A percentile compares a stretch with the other conserved stretches of the same genome.
phyloP scores from a whole-genome alignment of 2,329 filamentous ascomycete species.

The Chaetomium strumarium region DNA sequence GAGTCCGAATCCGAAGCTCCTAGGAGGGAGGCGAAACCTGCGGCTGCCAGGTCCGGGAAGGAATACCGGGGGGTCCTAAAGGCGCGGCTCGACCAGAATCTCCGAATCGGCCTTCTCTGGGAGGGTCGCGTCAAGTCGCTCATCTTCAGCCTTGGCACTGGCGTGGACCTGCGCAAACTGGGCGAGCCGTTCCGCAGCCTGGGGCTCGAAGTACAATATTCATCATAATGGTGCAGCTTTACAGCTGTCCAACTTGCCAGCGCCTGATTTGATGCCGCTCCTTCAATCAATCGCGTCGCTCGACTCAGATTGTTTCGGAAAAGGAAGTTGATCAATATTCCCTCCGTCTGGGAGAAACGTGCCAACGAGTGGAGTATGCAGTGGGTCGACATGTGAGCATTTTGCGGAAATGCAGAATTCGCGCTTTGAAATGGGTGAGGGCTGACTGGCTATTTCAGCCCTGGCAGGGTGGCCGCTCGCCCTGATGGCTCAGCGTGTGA shows the following conservation, averaged over 20 bases:
- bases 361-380: not conserved
- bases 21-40: slow-evolving; percentile 1
- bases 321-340: too few species aligned
- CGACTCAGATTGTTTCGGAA: not conserved
- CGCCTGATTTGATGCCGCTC: not conserved
- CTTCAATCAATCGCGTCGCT: not conserved
- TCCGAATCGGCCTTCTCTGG: slow-evolving; percentile 82
- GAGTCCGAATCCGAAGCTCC: slow-evolving; percentile 14
- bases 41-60: slow-evolving; percentile 34
- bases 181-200: slow-evolving; percentile 73
- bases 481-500: not conserved
- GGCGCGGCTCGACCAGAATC: slow-evolving; percentile 80
- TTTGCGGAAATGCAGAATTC: not conserved
- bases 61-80: slow-evolving; percentile 84
- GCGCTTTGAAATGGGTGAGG: not conserved
- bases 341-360: not conserved
- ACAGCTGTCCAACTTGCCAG: not conserved
- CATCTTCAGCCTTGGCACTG: slow-evolving; percentile 83
- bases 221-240: slow-evolving; percentile 44
- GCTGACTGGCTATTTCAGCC: not conserved
- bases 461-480: not conserved
- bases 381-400: not conserved
- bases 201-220: slow-evolving; percentile 77
- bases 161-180: slow-evolving; percentile 69
- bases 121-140: slow-evolving; percentile 89